Conservation (phyloP, 2,329 filamentous ascomycete species). For the Fusarium chuoi region DNA sequence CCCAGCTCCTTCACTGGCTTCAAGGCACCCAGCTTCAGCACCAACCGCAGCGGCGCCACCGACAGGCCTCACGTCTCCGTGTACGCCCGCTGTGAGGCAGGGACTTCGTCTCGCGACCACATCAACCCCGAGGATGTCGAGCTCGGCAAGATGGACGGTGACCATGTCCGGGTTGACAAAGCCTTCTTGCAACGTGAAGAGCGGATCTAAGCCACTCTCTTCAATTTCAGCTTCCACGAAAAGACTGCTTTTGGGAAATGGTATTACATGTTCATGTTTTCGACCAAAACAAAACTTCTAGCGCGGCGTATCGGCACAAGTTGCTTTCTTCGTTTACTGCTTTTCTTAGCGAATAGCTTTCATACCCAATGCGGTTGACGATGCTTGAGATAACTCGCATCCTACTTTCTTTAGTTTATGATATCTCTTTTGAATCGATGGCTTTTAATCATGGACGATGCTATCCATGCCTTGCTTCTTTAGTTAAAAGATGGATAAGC, state of each 20-base stretch:
- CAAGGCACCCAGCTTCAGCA: constrained; percentile 39
- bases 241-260: constrained; percentile 18
- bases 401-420: neutral
- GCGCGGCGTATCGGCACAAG: constrained; percentile 31
- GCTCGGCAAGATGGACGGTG: constrained; percentile 43
- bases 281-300: constrained; percentile 17
- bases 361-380: constrained; percentile 2
- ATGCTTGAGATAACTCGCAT: constrained; percentile 28
- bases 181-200: constrained; percentile 49
- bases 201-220: constrained; percentile 34
- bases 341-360: constrained; percentile 6
- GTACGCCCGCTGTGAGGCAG: constrained; percentile 43
- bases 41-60: constrained; percentile 23
- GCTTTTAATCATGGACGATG: neutral
- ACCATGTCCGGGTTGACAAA: constrained; percentile 46
- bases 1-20: constrained; percentile 33
- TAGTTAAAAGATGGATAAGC: constrained; percentile 19
- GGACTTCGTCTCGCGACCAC: constrained; percentile 21
- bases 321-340: neutral
- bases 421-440: neutral
- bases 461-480: constrained; percentile 1
- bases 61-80: constrained; percentile 33
- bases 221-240: neutral
- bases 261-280: constrained; percentile 9
- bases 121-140: constrained; percentile 48